Evolutionary conservation across 2,329 filamentous ascomycete species (phyloP).

Genomic region (Hypoxylon sp.): DNA sequence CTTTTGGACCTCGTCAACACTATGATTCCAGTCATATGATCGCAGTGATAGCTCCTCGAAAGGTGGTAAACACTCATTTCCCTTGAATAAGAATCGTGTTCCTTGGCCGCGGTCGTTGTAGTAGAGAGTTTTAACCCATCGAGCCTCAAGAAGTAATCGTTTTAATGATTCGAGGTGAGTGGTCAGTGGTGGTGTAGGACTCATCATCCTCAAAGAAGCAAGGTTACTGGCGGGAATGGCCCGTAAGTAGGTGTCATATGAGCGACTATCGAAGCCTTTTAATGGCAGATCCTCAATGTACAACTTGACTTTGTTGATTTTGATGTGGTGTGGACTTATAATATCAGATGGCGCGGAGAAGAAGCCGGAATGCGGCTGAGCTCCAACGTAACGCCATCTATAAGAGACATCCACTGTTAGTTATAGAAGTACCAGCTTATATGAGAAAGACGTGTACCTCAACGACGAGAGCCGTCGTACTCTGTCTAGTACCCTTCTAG

Average conservation of each 20-base stretch:
- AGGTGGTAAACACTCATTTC: constrained; percentile 60
- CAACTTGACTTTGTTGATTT: constrained; percentile 53
- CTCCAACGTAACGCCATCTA: constrained; percentile 60
- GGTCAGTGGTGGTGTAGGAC: constrained; percentile 59
- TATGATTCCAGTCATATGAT: constrained; percentile 67
- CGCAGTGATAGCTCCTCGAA: constrained; percentile 60
- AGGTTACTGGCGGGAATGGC: constrained; percentile 59
- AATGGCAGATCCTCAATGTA: constrained; percentile 61
- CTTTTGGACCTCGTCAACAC: constrained; percentile 54
- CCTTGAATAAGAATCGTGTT: constrained; percentile 60
- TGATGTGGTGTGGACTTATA: constrained; percentile 53
- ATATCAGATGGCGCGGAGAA: constrained; percentile 60
- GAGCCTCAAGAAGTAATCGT: constrained; percentile 58
- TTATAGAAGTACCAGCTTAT: not conserved
- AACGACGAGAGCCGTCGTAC: constrained; percentile 58
- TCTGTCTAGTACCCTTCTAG: constrained; percentile 56
- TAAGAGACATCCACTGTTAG: constrained; percentile 1
- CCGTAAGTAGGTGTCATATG: constrained; percentile 56
- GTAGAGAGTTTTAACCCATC: constrained; percentile 57
- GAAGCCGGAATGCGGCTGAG: constrained; percentile 48
- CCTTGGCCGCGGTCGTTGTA: constrained; percentile 63
- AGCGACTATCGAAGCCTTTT: constrained; percentile 55
- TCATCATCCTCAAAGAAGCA: constrained; percentile 59
- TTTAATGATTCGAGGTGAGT: constrained; percentile 61
- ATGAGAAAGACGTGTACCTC: constrained; percentile 52